phyloP scores from a whole-genome alignment of 2,329 filamentous ascomycete species.

The Cadophora sp. region DNA sequence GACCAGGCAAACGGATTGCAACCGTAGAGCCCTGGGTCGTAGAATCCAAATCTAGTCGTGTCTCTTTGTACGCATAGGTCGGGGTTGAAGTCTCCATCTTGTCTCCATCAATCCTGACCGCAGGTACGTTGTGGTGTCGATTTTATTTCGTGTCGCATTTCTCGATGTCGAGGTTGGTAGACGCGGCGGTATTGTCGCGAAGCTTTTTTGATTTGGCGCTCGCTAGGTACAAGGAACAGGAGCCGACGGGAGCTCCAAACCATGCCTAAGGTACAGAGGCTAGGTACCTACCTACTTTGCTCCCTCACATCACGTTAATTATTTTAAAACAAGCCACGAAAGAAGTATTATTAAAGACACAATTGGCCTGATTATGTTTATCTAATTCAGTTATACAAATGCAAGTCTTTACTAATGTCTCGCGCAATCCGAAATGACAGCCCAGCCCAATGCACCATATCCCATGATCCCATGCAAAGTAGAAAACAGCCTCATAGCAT shows the following conservation, averaged over 20 bases:
- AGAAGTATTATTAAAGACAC: background rate
- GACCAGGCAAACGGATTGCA: slow-evolving; percentile 70
- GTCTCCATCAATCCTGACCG: slow-evolving; percentile 60
- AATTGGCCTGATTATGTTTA: slow-evolving; percentile 14
- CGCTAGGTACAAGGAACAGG: background rate
- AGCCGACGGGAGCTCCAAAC: background rate
- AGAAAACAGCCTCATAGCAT: slow-evolving; percentile 29
- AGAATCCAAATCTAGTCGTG: slow-evolving; percentile 81
- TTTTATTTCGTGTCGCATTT: slow-evolving; percentile 38
- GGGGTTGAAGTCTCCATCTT: slow-evolving; percentile 70
- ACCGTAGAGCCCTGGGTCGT: slow-evolving; percentile 72
- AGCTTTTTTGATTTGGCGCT: slow-evolving; percentile 17
- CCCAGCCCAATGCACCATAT: slow-evolving; percentile 30
- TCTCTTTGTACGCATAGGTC: slow-evolving; percentile 83
- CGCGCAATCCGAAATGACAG: slow-evolving; percentile 22
- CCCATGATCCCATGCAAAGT: slow-evolving; percentile 34
- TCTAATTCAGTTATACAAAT: slow-evolving; percentile 25
- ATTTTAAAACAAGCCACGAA: background rate
- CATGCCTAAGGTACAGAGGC: too few relatives aligned
- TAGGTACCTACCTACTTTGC: too few relatives aligned
- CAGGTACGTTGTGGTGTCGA: slow-evolving; percentile 24
- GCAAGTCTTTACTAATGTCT: slow-evolving; percentile 21
- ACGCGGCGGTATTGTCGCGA: slow-evolving; percentile 21
- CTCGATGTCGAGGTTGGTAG: slow-evolving; percentile 17
- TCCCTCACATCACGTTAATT: background rate